Percentiles rank a stretch among this genome's conserved stretches.
Conservation (phyloP, 1,284 basidiomycete genomes). For the Ganoderma leucocontextum region DNA sequence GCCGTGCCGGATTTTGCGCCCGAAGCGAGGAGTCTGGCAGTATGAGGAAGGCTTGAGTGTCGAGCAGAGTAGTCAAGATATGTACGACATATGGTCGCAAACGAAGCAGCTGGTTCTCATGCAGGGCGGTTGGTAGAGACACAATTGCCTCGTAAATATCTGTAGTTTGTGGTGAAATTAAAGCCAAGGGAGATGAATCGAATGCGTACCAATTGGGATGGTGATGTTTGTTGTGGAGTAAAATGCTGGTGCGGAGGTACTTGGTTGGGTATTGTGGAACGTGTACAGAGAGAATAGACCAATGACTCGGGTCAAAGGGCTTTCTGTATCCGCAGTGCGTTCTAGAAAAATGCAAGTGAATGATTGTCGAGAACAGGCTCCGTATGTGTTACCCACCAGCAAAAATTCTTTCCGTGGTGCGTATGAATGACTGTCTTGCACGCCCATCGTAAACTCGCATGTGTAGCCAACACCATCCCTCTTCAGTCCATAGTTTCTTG, state of each 20-base stretch:
- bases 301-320: constrained; percentile 58
- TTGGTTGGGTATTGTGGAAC: constrained; percentile 72
- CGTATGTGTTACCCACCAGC: constrained; percentile 54
- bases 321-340: constrained; percentile 54
- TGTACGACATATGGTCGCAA: constrained; percentile 58
- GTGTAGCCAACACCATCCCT: constrained; percentile 79
- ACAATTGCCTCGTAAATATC: constrained; percentile 62
- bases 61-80: constrained; percentile 56
- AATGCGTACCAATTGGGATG: constrained; percentile 63
- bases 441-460: constrained; percentile 73
- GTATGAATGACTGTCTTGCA: constrained; percentile 66
- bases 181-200: constrained; percentile 5
- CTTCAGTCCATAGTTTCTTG: constrained; percentile 69
- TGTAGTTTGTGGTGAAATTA: constrained; percentile 39
- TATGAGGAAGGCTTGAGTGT: constrained; percentile 62
- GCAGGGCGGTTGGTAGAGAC: constrained; percentile 52
- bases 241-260: constrained; percentile 56
- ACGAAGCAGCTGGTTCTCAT: constrained; percentile 48
- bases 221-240: constrained; percentile 56
- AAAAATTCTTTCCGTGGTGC: constrained; percentile 67
- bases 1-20: constrained; percentile 63
- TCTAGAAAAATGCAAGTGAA: constrained; percentile 52
- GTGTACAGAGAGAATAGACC: constrained; percentile 75
- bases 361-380: not conserved
- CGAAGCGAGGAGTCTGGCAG: constrained; percentile 59